These are phyloP conservation scores for Nicotiana benthamiana DNA, from an alignment of 257 asterid species.

Conservation along the genomic window DNA sequence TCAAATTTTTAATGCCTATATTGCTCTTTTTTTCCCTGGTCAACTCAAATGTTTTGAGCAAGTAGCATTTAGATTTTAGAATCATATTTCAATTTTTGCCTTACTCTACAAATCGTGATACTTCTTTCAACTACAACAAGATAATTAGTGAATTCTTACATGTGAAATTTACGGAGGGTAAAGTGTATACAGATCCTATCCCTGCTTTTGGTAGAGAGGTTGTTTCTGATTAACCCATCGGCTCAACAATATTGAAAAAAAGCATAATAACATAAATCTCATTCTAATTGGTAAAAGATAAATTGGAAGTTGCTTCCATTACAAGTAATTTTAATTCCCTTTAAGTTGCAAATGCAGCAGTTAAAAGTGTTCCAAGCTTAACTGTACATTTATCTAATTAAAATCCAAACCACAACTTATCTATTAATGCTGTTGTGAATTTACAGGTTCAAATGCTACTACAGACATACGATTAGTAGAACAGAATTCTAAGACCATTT, in stretches of 20 bases:
- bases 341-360: not conserved
- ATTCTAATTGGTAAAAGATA: not conserved
- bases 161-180: too few species aligned
- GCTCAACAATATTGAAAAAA: not conserved
- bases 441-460: slow-evolving; percentile 18
- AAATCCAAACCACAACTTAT: not conserved
- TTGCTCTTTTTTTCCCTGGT: not conserved
- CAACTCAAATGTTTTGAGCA: not conserved
- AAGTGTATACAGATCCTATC: too few species aligned
- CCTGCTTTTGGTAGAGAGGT: too few species aligned
- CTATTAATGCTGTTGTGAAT: not conserved
- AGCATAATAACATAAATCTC: not conserved
- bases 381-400: not conserved
- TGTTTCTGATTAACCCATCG: too few species aligned
- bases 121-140: not conserved
- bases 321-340: not conserved
- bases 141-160: too few species aligned
- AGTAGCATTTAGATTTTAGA: not conserved
- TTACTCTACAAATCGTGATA: not conserved
- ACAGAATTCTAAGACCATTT: slow-evolving; percentile 13
- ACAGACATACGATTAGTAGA: slow-evolving; percentile 9
- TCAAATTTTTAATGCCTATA: not conserved
- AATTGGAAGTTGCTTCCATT: not conserved
- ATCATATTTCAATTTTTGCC: not conserved
- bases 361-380: not conserved